Conservation (phyloP, 1,284 basidiomycete genomes). For the Trametes polyzona region DNA sequence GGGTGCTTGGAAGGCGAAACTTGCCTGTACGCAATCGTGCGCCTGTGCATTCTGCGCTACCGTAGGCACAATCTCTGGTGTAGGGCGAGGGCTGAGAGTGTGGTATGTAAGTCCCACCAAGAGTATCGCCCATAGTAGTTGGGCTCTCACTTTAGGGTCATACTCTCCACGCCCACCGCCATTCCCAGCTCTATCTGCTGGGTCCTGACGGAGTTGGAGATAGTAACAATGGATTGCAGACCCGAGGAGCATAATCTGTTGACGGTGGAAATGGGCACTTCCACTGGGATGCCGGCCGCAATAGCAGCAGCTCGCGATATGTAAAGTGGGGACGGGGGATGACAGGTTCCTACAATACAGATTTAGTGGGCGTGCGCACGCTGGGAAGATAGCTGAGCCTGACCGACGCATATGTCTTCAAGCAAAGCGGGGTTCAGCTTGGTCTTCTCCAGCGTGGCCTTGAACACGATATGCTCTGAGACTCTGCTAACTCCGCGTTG, state of each 20-base stretch:
- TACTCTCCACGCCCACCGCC: conserved; percentile 84
- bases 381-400: conserved; percentile 32
- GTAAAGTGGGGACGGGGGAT: conserved; percentile 83
- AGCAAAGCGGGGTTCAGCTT: conserved; percentile 61
- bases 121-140: too few relatives aligned
- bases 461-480: background rate
- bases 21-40: conserved; percentile 77
- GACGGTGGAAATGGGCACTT: conserved; percentile 73
- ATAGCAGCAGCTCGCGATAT: conserved; percentile 79
- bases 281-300: conserved; percentile 79
- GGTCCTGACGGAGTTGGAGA: conserved; percentile 78
- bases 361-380: too few relatives aligned
- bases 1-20: conserved; percentile 12
- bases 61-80: conserved; percentile 66
- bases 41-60: conserved; percentile 60
- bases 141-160: conserved; percentile 78
- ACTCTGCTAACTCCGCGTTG: background rate
- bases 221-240: conserved; percentile 81
- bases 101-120: background rate
- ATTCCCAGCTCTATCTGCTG: conserved; percentile 76
- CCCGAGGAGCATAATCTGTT: conserved; percentile 87
- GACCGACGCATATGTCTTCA: conserved; percentile 83
- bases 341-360: conserved; percentile 85
- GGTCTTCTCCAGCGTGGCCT: conserved; percentile 54
- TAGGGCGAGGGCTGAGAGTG: conserved; percentile 70